Percentiles rank a stretch among this genome's conserved stretches.
These are phyloP conservation scores for Ceratocystis eucalypticola DNA, from an alignment of 2,329 filamentous ascomycete genomes.

Conservation along the genomic window DNA sequence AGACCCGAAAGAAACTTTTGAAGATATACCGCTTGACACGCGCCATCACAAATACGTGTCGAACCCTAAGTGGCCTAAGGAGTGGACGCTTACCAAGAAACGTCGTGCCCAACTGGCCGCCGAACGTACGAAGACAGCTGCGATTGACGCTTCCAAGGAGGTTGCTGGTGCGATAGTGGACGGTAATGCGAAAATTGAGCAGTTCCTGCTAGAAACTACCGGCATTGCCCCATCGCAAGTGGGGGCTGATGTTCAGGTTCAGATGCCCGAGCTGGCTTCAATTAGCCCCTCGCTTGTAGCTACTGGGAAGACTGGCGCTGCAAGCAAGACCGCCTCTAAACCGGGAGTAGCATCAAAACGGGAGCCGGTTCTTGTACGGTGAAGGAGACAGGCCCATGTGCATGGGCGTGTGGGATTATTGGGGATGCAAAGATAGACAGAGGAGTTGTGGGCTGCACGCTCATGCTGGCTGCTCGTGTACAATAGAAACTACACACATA, in stretches of 20 bases:
- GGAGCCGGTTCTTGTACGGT: slow-evolving; percentile 3
- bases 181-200: slow-evolving; percentile 37
- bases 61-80: slow-evolving; percentile 59
- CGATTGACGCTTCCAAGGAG: slow-evolving; percentile 41
- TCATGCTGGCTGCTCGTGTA: not conserved
- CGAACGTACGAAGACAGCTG: slow-evolving; percentile 37
- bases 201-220: slow-evolving; percentile 13
- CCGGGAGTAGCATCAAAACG: not conserved
- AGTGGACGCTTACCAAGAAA: slow-evolving; percentile 67
- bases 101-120: slow-evolving; percentile 52
- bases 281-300: not conserved
- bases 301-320: not conserved
- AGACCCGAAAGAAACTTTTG: slow-evolving; percentile 67
- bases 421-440: not conserved
- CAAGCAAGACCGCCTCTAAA: not conserved
- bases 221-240: slow-evolving; percentile 17
- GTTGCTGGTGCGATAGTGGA: slow-evolving; percentile 45
- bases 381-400: not conserved
- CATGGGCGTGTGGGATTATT: not conserved
- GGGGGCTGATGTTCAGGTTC: not conserved
- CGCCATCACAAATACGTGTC: slow-evolving; percentile 59
- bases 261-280: slow-evolving; percentile 14
- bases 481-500: not conserved
- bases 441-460: not conserved
- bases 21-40: slow-evolving; percentile 78